These are phyloP conservation scores for Mallotus nudiflorus DNA, from an alignment of 345 rosid species.

Conservation along the genomic window DNA sequence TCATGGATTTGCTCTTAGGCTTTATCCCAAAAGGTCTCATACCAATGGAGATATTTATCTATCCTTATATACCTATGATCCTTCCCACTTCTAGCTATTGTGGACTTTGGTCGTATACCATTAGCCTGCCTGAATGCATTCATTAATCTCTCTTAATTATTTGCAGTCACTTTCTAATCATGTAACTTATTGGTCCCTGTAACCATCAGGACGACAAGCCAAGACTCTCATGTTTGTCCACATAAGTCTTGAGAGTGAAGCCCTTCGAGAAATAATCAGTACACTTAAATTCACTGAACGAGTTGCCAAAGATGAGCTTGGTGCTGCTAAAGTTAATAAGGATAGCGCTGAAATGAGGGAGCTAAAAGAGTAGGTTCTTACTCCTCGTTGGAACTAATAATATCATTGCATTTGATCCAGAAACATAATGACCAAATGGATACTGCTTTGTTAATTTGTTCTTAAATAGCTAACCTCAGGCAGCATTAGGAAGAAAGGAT, in stretches of 20 bases:
- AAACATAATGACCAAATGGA: background rate
- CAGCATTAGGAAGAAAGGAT: slow-evolving; percentile 34
- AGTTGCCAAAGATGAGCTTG: slow-evolving; percentile 38
- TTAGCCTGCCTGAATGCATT: background rate
- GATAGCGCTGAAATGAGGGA: slow-evolving; percentile 33
- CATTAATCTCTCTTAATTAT: background rate
- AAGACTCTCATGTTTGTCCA: slow-evolving; percentile 42
- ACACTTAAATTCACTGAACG: slow-evolving; percentile 39
- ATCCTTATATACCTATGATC: too few species aligned
- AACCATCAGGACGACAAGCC: slow-evolving; percentile 33
- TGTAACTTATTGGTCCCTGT: background rate
- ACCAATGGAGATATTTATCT: too few species aligned
- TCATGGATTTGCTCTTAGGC: too few species aligned
- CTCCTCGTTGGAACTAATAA: background rate
- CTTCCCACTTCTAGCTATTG: too few species aligned
- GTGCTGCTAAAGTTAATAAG: slow-evolving; percentile 39
- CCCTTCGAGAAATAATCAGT: slow-evolving; percentile 34
- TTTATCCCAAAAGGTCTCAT: too few species aligned
- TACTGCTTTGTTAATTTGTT: background rate
- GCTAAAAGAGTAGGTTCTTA: slow-evolving; percentile 37
- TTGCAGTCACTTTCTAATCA: background rate
- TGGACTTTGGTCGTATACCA: too few species aligned
- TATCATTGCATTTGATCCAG: background rate
- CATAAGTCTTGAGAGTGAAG: slow-evolving; percentile 35
- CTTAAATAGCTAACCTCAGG: slow-evolving; percentile 32